Base-by-base conservation (phyloP, 768 basidiomycete species). In the Asterophora lycoperdoides region DNA sequence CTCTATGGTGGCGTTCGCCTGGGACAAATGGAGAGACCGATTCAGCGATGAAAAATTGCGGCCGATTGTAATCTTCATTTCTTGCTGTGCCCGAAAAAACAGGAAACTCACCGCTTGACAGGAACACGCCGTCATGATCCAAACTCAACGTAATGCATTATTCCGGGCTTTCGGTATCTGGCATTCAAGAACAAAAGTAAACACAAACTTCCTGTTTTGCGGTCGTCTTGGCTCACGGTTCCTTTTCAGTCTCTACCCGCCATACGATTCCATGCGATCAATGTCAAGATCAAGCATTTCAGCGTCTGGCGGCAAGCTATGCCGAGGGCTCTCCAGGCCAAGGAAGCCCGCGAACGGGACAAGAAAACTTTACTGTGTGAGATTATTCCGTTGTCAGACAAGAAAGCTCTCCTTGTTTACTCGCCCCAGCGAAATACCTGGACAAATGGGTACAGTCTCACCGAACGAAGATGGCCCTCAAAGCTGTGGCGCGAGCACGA, bases 401-500 rank as follows among this genome's bases (percentile, higher is more conserved):
- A 42, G 23, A 23, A 23, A 23, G 23, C 6, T 23, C 23, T 23
- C 37, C 8, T 26, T 59, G 45, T 58, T 58, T 17, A 55, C 46
- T 28, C 39, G 7, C 17, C 42, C 44, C 59, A 89, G 82, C 71
- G 48, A 75, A 66, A 55, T 72, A 61, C 36, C 73, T 90, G 40
- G 74, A 75, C 37, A 80, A 72, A 49, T 93, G 91, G 91, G 56
- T 73, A n/a, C 77, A 83, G 60, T 71, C 71, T 11, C 80, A 88
- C 55, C 76, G 77, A 59, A 81, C 80, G 14, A 89, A 85, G 60
- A 74, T 83, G 35, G 83, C 85, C 34, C 74, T 85, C 35, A 89
- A 88, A 63, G 88, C 90, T 44, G 83, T 90, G 41, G 87, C 86
- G 90, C 89, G 89, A 19, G 89, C 90, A 34, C 78, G 89, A 58